A percentile compares a stretch with the other conserved stretches of the same genome.
Evolutionary conservation across 73 alveolate species (phyloP).

Genomic region (Paramecium bursaria): DNA sequence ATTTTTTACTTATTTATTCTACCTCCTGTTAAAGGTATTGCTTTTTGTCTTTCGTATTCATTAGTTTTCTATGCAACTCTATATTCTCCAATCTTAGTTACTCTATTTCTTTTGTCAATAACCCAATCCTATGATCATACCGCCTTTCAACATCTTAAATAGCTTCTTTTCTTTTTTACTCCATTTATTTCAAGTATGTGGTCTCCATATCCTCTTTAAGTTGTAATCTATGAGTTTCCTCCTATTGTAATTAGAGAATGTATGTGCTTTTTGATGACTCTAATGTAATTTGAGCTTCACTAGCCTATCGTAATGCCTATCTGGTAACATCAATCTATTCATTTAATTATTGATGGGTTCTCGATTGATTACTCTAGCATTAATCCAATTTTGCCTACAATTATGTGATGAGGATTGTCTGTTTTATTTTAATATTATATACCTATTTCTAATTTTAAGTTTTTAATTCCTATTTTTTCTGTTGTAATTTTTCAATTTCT

Average conservation of each 20-base stretch:
- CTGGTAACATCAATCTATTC: slow-evolving; percentile 62
- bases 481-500: no score
- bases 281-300: slow-evolving; percentile 12
- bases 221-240: neutral
- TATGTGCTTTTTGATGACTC: neutral
- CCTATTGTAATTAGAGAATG: neutral
- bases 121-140: slow-evolving; percentile 17
- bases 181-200: slow-evolving; percentile 1
- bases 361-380: neutral
- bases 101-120: slow-evolving; percentile 18
- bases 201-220: slow-evolving; percentile 15
- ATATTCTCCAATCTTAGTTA: slow-evolving; percentile 31
- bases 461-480: no score
- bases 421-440: no score
- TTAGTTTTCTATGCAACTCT: slow-evolving; percentile 25
- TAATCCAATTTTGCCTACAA: slow-evolving; percentile 12
- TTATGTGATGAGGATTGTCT: no score
- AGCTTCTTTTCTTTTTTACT: slow-evolving; percentile 8
- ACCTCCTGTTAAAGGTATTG: no score
- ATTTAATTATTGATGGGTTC: neutral
- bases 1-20: no score
- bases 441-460: no score
- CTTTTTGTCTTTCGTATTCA: no score
- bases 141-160: slow-evolving; percentile 5
- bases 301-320: slow-evolving; percentile 47